Percentiles rank a stretch among this genome's conserved stretches.
phyloP scores from a whole-genome alignment of 2,329 filamentous ascomycete genomes.

The Paracoccidioides brasiliensis region DNA sequence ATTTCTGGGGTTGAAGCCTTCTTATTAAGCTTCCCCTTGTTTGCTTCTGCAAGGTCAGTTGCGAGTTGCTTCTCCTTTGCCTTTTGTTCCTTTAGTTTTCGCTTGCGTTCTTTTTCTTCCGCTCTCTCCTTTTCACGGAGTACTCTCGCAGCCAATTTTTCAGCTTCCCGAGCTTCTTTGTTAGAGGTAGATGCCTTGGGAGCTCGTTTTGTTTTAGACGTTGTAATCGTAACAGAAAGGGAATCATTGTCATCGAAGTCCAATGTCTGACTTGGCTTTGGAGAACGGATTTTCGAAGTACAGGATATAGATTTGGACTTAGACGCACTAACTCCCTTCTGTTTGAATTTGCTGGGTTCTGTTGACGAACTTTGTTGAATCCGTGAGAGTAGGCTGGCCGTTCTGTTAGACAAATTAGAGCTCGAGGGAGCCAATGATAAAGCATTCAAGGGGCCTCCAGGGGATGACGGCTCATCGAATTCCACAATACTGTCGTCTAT shows the following conservation, averaged over 20 bases:
- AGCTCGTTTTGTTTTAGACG: conserved; percentile 34
- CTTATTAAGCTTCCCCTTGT: conserved; percentile 60
- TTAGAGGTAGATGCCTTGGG: conserved; percentile 17
- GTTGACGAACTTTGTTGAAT: conserved; percentile 14
- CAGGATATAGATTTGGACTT: conserved; percentile 9
- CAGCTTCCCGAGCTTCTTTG: conserved; percentile 38
- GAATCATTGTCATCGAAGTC: conserved; percentile 27
- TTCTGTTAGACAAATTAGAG: conserved; percentile 26
- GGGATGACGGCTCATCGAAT: conserved; percentile 15
- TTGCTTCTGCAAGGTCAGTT: conserved; percentile 56
- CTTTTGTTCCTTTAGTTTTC: conserved; percentile 41
- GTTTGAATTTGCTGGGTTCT: conserved; percentile 6
- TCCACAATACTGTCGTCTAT: conserved; percentile 20
- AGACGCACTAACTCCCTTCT: conserved; percentile 9
- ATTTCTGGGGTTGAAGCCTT: conserved; percentile 62
- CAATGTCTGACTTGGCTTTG: conserved; percentile 28
- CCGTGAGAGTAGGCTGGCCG: conserved; percentile 27
- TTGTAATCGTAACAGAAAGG: conserved; percentile 32
- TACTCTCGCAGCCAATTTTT: conserved; percentile 37
- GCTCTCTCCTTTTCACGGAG: conserved; percentile 45
- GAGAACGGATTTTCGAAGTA: background rate
- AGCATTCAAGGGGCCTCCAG: conserved; percentile 13
- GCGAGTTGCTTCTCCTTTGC: conserved; percentile 50
- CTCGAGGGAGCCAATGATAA: conserved; percentile 11
- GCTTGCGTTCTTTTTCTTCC: conserved; percentile 39